Evolutionary conservation across 805 yeast genomes (phyloP), one percentile per base, ranked within the genome.

Genomic region (Yarrowia deformans): DNA sequence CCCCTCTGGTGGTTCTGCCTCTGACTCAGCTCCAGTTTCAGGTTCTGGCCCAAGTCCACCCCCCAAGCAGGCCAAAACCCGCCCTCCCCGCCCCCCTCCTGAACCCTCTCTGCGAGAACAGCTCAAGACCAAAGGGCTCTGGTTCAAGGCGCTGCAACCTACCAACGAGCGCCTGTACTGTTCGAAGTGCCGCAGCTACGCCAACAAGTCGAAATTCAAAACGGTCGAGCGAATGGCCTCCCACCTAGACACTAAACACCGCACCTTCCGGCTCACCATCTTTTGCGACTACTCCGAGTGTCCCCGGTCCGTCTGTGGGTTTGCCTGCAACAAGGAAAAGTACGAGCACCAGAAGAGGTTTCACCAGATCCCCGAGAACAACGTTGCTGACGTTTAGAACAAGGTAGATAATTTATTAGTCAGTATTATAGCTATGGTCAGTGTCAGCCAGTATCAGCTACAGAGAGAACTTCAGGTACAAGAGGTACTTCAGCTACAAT

Each of bases 311-410:
- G 18, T 54, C 4, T 43, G 37, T 12, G 58, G 58, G 6, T 54
- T 54, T 14, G 58, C 58, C 42, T 9, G 43, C 58, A 54, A 54
- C 58, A 54, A 54, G 58, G 58, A 54, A 43, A 54, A 54, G 12
- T 14, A 54, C 43, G 58, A 54, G 18, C 58, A 54, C 34, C 58
- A 37, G 19, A 34, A 18, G 29, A 23, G 29, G 29, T 23, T 23
- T 23, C 29, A 23, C 29, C 2, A 23, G 29, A 23, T 2, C 29
- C 29, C 29, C 29, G 29, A 23, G 29, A 23, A 23, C 29, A 23
- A 23, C 29, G 29, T 23, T 23, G 29, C 29, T 4, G 29, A 23
- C 29, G 29, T 23, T 23, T 23, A 23, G 29, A 23, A 23, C 29
- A 23, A 23, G 29, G 29, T 23, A 23, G 29, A 2, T 23, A 23